phyloP scores from a whole-genome alignment of 805 yeast species.

The Maudiozyma bulderi region DNA sequence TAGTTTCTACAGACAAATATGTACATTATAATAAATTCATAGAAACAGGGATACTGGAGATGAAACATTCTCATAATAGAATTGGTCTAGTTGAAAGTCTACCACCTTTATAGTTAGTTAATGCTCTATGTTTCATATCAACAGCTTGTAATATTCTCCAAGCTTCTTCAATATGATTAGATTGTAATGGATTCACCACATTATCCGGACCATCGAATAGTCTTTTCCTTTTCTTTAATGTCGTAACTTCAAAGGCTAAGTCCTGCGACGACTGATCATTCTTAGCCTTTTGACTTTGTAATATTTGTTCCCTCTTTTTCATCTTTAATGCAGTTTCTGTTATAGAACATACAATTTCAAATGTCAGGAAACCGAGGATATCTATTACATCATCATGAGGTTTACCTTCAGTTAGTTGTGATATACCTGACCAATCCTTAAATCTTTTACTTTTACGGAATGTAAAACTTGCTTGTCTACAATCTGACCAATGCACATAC shows the following conservation, averaged over 20 bases:
- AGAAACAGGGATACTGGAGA: no score
- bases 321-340: constrained; percentile 86
- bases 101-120: constrained; percentile 57
- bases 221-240: constrained; percentile 40
- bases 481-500: constrained; percentile 97
- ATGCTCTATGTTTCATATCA: constrained; percentile 49
- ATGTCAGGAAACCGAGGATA: constrained; percentile 87
- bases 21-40: no score
- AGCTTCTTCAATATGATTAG: constrained; percentile 80
- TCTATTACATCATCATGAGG: constrained; percentile 96
- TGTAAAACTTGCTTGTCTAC: constrained; percentile 95
- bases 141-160: constrained; percentile 67
- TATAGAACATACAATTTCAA: constrained; percentile 89
- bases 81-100: constrained; percentile 28
- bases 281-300: constrained; percentile 33
- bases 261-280: constrained; percentile 27
- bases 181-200: constrained; percentile 64
- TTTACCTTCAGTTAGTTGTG: constrained; percentile 74
- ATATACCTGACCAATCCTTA: constrained; percentile 90
- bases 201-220: constrained; percentile 86
- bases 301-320: constrained; percentile 54
- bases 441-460: constrained; percentile 90
- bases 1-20: no score
- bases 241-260: constrained; percentile 32
- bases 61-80: constrained; percentile 18